Base-by-base conservation (phyloP, 1,284 basidiomycete species). In the Pyrrhoderma lamaoense region DNA sequence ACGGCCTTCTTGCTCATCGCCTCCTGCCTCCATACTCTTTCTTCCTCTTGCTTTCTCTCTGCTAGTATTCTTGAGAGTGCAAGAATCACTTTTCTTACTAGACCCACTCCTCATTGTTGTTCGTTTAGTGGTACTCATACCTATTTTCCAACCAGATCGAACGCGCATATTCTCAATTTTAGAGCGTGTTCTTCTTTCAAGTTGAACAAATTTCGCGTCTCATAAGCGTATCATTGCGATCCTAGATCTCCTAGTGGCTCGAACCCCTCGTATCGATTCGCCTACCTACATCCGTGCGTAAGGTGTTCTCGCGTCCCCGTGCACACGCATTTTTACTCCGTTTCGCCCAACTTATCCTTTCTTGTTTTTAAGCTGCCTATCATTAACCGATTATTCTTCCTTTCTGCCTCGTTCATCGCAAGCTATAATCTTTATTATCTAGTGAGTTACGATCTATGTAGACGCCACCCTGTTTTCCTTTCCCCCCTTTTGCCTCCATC, bases 171-270 rank as follows among this genome's bases (percentile, higher is more conserved):
- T 38, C 19, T 40, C 40, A 50, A 42, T 54, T 39, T 39, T 54
- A 49, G 37, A 49, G 23, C 14, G 34, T 31, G 14, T 61, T 60
- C 64, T 60, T 58, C 45, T 43, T 45, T 57, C 66, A 67, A 65
- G 65, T 63, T 65, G 61, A 65, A 38, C 39, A 31, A 27, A 14
- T 46, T 13, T 27, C 50, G 18, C 51, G 36, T 79, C 76, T 79
- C 5, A 31, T 31, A 31, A 31, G 79, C 81, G 80, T 80, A 79
- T 74, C 72, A 61, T 54, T 61, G 66, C 66, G 62, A 63, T 60
- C 59, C 59, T 70, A 67, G 67, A 69, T 64, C 64, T 64, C 65
- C 65, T 64, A 47, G 58, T 61, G 35, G 53, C 57, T 55, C 57
- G 57, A 59, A 11, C 58, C 54, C 58, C 57, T 59, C 55, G 60